Percentiles rank a stretch among this genome's conserved stretches.
Evolutionary conservation across 2,329 filamentous ascomycete species (phyloP).

Genomic region (Sporothrix pallida): DNA sequence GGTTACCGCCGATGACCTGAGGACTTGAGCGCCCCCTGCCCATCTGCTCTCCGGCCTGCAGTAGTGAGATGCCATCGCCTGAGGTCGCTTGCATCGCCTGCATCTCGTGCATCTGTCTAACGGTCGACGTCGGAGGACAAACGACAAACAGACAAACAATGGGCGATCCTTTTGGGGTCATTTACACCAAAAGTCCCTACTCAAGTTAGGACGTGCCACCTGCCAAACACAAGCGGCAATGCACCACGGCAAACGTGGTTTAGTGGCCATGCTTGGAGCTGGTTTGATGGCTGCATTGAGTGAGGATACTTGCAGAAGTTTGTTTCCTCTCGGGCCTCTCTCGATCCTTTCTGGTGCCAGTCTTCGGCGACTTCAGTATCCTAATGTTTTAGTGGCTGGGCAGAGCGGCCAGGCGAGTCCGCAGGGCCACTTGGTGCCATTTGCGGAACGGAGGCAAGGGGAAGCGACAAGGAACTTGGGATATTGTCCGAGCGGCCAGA

Average conservation of each 20-base stretch:
- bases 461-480: background rate
- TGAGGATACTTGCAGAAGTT: background rate
- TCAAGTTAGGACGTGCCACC: background rate
- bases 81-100: slow-evolving; percentile 1
- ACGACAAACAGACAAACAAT: background rate
- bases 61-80: slow-evolving; percentile 3
- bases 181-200: no score
- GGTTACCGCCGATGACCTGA: background rate
- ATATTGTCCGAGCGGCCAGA: slow-evolving; percentile 4
- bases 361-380: slow-evolving; percentile 10
- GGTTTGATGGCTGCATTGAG: background rate
- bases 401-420: slow-evolving; percentile 9
- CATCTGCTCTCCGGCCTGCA: background rate
- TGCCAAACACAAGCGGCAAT: slow-evolving; percentile 7
- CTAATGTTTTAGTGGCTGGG: background rate
- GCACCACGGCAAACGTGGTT: background rate
- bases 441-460: background rate
- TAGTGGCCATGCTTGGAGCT: background rate
- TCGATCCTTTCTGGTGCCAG: background rate
- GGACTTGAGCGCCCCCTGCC: background rate
- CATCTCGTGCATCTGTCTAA: slow-evolving; percentile 3
- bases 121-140: background rate
- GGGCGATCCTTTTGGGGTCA: background rate
- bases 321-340: no score
- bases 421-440: background rate